A percentile compares a stretch with the other conserved stretches of the same genome.
Evolutionary conservation across 495 filamentous ascomycete genomes (phyloP).

Genomic region (Tuber calosporum): DNA sequence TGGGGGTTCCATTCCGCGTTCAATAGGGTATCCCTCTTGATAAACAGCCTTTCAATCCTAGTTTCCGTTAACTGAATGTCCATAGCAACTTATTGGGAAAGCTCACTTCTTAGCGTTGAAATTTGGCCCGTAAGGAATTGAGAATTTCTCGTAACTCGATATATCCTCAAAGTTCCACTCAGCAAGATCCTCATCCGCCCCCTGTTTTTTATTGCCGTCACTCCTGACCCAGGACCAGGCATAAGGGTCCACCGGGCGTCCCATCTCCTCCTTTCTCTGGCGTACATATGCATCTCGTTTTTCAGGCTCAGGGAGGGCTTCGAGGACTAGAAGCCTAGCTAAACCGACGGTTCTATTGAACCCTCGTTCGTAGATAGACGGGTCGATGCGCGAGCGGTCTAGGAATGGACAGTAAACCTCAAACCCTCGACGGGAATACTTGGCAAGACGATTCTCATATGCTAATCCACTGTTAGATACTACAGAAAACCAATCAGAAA

Average conservation of each 20-base stretch:
- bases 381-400: slow-evolving; percentile 65
- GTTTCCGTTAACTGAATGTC: background rate
- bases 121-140: slow-evolving; percentile 64
- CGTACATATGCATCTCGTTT: slow-evolving; percentile 61
- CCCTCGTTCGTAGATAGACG: slow-evolving; percentile 74
- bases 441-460: slow-evolving; percentile 80
- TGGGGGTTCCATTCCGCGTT: slow-evolving; percentile 72
- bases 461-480: slow-evolving; percentile 43
- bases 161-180: slow-evolving; percentile 74
- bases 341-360: slow-evolving; percentile 64
- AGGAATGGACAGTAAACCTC: slow-evolving; percentile 70
- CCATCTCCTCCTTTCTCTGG: slow-evolving; percentile 61
- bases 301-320: slow-evolving; percentile 59
- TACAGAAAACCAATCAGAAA: background rate
- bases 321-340: slow-evolving; percentile 71
- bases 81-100: background rate
- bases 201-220: slow-evolving; percentile 63
- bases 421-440: slow-evolving; percentile 76
- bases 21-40: slow-evolving; percentile 70
- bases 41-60: slow-evolving; percentile 65
- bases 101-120: slow-evolving; percentile 56
- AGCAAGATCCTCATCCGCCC: slow-evolving; percentile 63
- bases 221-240: slow-evolving; percentile 30
- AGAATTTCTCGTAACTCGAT: slow-evolving; percentile 69
- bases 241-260: slow-evolving; percentile 37